Evolutionary conservation across 306 rosid genomes (phyloP), one percentile per base, ranked within the genome.

Genomic region (Sphenostylis stenocarpa): DNA sequence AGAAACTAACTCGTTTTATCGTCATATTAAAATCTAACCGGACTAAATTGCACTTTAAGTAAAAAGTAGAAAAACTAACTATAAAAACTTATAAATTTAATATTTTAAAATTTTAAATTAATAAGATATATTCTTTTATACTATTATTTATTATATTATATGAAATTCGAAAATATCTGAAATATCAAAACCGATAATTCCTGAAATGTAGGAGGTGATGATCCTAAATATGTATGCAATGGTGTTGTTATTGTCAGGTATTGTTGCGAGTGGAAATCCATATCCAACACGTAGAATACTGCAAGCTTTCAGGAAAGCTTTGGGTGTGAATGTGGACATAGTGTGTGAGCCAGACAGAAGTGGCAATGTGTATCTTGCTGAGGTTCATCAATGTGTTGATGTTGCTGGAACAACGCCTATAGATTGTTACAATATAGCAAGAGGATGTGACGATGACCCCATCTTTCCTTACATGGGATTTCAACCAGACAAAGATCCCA

Each of bases 391-490:
- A 7, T 67, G 72, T 44, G 15, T 67, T 24, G 55, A 67, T 24
- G 19, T 10, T 4, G 3, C 28, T 7, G 56, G 72, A 23, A 14
- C 38, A 44, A 67, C 38, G 0, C 7, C 20, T 0, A 15, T 67
- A 24, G 72, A 43, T 6, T 67, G 72, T 7, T 6, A 67, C 23
- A 67, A 67, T 24, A 26, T 3, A 36, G 72, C 72, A 14, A 67
- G 2, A 24, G 56, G 56, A 7, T 67, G 56, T 44, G 72, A 67
- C 2, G 72, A 20, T 44, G 36, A 44, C 13, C 72, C 72, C 4
- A 24, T 67, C 3, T 67, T 12, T 44, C 72, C 72, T 17, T 36
- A 63, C 0, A 63, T 63, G 69, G 69, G 69, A 63, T 63, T 34
- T 3, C 9, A 34, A 34, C 69, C 48, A 8, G 29, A 63, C 5